Evolutionary conservation across 208 protist genomes (phyloP).

Genomic region (Acanthamoeba quina): DNA sequence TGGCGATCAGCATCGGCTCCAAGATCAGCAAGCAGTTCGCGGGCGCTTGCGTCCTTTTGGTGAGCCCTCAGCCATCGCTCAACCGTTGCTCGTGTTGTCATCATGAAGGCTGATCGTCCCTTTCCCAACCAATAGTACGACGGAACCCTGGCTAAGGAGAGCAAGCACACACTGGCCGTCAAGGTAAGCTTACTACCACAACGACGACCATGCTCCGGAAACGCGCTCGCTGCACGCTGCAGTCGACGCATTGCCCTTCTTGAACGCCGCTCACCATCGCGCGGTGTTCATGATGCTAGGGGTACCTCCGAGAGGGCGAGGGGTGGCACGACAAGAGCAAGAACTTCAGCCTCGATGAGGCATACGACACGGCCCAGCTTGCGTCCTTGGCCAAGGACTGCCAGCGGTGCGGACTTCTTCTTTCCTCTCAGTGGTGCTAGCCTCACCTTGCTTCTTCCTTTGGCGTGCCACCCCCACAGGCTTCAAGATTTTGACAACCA

Average conservation of each 20-base stretch:
- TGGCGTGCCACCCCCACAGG: background rate
- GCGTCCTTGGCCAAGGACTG: background rate
- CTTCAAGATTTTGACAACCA: slow-evolving; percentile 75
- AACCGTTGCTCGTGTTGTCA: background rate
- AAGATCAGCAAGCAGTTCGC: slow-evolving; percentile 58
- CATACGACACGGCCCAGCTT: slow-evolving; percentile 41
- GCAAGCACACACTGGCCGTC: slow-evolving; percentile 3
- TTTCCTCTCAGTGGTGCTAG: background rate
- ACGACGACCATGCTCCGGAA: background rate
- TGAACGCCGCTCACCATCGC: background rate
- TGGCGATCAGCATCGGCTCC: slow-evolving; percentile 30
- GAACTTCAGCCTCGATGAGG: slow-evolving; percentile 10
- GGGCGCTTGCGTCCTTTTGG: slow-evolving; percentile 26
- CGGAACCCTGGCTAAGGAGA: background rate
- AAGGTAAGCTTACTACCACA: slow-evolving; percentile 28
- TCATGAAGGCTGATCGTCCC: background rate
- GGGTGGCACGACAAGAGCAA: slow-evolving; percentile 50
- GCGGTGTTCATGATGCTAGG: background rate
- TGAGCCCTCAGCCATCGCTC: background rate
- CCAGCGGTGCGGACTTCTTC: background rate
- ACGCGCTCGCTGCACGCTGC: background rate
- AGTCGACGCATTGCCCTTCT: background rate
- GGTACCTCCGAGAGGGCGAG: background rate
- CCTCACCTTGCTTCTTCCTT: background rate
- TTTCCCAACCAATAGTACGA: background rate